Conservation (phyloP, 768 basidiomycete genomes). For the Tylopilus plumbeoviolaceoides region DNA sequence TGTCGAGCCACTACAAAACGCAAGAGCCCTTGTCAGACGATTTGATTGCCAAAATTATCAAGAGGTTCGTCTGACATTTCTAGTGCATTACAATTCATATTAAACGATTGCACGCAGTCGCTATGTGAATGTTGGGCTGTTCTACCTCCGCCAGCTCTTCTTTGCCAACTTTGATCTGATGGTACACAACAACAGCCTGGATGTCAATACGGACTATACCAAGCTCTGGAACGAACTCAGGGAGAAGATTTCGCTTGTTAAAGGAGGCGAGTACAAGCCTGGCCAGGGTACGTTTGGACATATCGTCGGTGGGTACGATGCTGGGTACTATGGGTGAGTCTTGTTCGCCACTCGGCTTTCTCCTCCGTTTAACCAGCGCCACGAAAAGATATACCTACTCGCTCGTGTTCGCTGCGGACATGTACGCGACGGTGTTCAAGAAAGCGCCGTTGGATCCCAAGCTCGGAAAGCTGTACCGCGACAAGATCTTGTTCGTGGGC, state of each 20-base stretch:
- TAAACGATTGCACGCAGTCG: slow-evolving; percentile 37
- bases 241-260: slow-evolving; percentile 66
- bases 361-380: neutral
- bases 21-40: too few relatives aligned
- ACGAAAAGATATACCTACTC: slow-evolving; percentile 62
- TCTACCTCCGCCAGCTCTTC: too few relatives aligned
- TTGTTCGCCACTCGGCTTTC: too few relatives aligned
- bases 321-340: slow-evolving; percentile 58
- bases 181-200: too few relatives aligned
- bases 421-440: slow-evolving; percentile 76
- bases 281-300: slow-evolving; percentile 78
- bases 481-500: slow-evolving; percentile 66
- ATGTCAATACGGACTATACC: slow-evolving; percentile 81
- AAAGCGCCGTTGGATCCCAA: slow-evolving; percentile 67
- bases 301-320: slow-evolving; percentile 71
- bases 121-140: too few relatives aligned
- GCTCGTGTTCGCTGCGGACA: slow-evolving; percentile 56
- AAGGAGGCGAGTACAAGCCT: slow-evolving; percentile 50
- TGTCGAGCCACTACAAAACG: too few relatives aligned
- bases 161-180: too few relatives aligned
- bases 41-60: too few relatives aligned
- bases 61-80: slow-evolving; percentile 41
- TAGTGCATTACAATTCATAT: neutral
- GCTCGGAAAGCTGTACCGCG: slow-evolving; percentile 65
- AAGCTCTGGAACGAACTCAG: slow-evolving; percentile 72